Evolutionary conservation across 1,139 yeast species (phyloP), one percentile per base, ranked within the genome.

Genomic region (Geotrichum klebahnii): DNA sequence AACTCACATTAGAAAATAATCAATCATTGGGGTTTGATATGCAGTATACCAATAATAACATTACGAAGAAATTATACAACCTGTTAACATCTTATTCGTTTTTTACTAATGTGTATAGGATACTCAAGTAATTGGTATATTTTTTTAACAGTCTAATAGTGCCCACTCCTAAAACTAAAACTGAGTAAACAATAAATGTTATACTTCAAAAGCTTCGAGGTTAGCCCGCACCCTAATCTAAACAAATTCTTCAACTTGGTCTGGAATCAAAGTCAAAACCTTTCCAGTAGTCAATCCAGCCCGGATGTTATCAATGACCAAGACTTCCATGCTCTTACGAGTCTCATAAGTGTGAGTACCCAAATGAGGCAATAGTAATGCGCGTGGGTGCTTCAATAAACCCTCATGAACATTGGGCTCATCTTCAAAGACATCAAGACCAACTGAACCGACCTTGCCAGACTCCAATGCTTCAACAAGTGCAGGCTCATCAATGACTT

Each of bases 371-470:
- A 81, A 72, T 53, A 82, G 70, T 28, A 80, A 70, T 22, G 79
- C 79, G 53, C 80, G 78, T 33, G 63, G 65, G 55, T 65, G 61
- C 24, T 54, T 54, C 17, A 70, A 48, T 41, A 71, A 58, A 1
- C 63, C 68, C 2, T 67, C 68, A 53, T 68, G 66, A 43, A 70
- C 56, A 44, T 59, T 57, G 5, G 97, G 97, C 69, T 90, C 97
- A 57, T 75, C 70, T 64, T 87, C 96, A 67, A 73, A 86, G 3
- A 88, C 96, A 61, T 88, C 96, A 41, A 87, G 69, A 0, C 96
- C 97, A 14, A 83, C 92, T 61, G 82, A 78, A 20, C 76, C 67
- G 2, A 89, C 74, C 53, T 83, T 80, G 1, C 94, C 95, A 3
- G 73, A 63, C 56, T 81, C 74, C 53, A 89, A 72, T 0, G 88